Evolutionary conservation across 78 protist genomes (phyloP), one percentile per base, ranked within the genome.

Genomic region (Protostelium mycophagum): DNA sequence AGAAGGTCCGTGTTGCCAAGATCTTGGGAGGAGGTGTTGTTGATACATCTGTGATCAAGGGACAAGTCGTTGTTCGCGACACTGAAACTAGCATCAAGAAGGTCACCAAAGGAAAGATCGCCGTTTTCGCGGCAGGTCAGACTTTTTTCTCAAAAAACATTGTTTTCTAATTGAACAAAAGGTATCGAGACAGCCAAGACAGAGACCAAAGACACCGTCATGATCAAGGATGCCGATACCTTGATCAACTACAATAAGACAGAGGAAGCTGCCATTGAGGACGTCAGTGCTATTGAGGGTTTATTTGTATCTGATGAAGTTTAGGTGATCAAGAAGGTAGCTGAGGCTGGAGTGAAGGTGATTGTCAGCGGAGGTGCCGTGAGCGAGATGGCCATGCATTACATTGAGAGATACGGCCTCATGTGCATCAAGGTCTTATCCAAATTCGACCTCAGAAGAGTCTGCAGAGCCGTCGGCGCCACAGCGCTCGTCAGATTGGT

Each of bases 331-430:
- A 86, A 90, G 85, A 96, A 51, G 37, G 92, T 99, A 83, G 97
- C 96, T 28, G 96, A 86, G n/a, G 28, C 97, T 9, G 99, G 99
- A n/a, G 96, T 94, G 36, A 97, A 94, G 28, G 97, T 98, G 34
- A 84, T 99, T 37, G 96, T 99, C 37, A 88, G 97, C 38, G 98
- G 98, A 34, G 85, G 95, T 63, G 63, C 90, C 5, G 90, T 98
- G 38, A 94, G 99, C 83, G 99, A 99, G 37, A 39, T 99, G 88
- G 99, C 99, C 28, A 34, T 98, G 37, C 99, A 99, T 94, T 99
- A 95, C 95, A 36, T 92, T 63, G 98, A 99, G 34, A 91, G 91
- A 86, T 85, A 91, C 94, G 39, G 88, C 36, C 90, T 99, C 86
- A 95, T 99, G 98, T 97, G 87, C 34, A 88, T 98, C 37, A 94